These are phyloP conservation scores for Aspergillus glaucus DNA, from an alignment of 2,329 filamentous ascomycete genomes.

Conservation along the genomic window DNA sequence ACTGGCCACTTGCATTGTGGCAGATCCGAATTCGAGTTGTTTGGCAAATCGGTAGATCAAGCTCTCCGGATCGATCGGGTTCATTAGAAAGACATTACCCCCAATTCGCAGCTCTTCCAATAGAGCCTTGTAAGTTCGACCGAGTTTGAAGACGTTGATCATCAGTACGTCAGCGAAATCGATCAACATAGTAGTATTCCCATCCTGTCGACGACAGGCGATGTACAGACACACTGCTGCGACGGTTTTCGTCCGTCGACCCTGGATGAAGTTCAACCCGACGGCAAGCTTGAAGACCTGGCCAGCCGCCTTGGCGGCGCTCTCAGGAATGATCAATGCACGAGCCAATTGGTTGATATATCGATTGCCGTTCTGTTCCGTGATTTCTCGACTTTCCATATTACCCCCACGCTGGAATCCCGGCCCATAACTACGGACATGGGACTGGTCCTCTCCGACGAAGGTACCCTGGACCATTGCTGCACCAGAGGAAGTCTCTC, in stretches of 20 bases:
- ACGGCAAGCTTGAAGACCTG: constrained; percentile 72
- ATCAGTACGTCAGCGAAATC: constrained; percentile 81
- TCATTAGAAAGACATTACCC: constrained; percentile 60
- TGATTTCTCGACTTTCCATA: constrained; percentile 46
- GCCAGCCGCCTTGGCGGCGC: constrained; percentile 58
- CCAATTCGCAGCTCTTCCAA: constrained; percentile 52
- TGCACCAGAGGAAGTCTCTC: constrained; percentile 76
- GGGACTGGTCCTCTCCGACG: constrained; percentile 77
- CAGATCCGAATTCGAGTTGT: constrained; percentile 81
- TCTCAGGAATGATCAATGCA: constrained; percentile 47
- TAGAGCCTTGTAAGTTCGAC: constrained; percentile 80
- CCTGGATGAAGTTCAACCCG: constrained; percentile 72
- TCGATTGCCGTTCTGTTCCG: constrained; percentile 38
- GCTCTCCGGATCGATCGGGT: constrained; percentile 78
- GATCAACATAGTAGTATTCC: constrained; percentile 86
- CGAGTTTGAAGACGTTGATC: constrained; percentile 88
- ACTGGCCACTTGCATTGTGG: constrained; percentile 75
- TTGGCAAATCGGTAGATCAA: constrained; percentile 86
- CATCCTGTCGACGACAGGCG: constrained; percentile 70
- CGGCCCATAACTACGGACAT: constrained; percentile 56
- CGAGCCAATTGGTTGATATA: constrained; percentile 39
- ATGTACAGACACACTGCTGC: constrained; percentile 88
- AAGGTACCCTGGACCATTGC: constrained; percentile 87
- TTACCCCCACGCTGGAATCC: constrained; percentile 43
- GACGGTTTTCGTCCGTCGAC: constrained; percentile 76